phyloP scores from a whole-genome alignment of 208 protist species.

The Acanthamoeba healyi region DNA sequence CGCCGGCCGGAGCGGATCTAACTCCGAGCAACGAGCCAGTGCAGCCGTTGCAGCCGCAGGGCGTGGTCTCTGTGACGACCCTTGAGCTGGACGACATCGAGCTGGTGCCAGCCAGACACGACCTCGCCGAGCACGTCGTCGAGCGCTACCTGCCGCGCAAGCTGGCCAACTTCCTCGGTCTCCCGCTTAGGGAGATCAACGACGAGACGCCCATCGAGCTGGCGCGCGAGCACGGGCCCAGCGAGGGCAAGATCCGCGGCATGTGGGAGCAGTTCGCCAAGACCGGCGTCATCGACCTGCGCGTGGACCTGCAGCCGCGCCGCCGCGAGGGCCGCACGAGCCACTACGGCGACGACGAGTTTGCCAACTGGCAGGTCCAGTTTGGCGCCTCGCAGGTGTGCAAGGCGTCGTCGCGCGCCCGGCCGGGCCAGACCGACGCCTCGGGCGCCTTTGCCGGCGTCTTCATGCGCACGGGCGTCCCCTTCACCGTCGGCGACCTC shows the following conservation, averaged over 20 bases:
- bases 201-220: slow-evolving; percentile 45
- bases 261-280: slow-evolving; percentile 73
- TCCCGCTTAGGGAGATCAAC: neutral
- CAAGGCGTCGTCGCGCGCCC: slow-evolving; percentile 58
- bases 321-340: slow-evolving; percentile 26
- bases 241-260: slow-evolving; percentile 65
- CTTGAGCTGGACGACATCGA: slow-evolving; percentile 37
- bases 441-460: slow-evolving; percentile 65
- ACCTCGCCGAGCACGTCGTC: slow-evolving; percentile 36
- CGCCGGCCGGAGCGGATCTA: neutral
- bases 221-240: neutral
- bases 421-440: slow-evolving; percentile 39
- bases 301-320: slow-evolving; percentile 57
- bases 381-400: slow-evolving; percentile 63
- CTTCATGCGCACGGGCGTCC: neutral
- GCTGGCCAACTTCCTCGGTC: slow-evolving; percentile 59
- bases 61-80: neutral
- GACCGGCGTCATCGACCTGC: slow-evolving; percentile 48
- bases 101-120: neutral
- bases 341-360: slow-evolving; percentile 72
- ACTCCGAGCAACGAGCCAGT: no score
- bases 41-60: neutral
- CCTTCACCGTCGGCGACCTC: slow-evolving; percentile 23
- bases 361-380: slow-evolving; percentile 69
- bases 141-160: slow-evolving; percentile 57